Evolutionary conservation across 805 yeast genomes (phyloP).

Genomic region (Saccharomycopsis malanga): DNA sequence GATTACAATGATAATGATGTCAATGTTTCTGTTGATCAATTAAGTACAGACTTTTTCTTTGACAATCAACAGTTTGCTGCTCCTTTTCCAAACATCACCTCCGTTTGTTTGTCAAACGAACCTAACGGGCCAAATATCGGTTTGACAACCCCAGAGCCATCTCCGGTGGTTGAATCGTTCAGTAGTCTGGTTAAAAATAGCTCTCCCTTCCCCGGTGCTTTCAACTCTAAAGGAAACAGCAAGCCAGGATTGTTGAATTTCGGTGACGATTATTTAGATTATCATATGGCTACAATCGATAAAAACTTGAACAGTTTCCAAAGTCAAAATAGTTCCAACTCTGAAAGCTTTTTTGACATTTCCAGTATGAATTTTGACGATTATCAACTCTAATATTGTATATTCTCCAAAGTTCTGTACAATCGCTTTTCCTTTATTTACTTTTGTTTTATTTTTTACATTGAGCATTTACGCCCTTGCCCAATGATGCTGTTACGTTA

Average conservation of each 20-base stretch:
- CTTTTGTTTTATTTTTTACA: not conserved
- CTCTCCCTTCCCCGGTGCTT: too few species aligned
- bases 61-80: too few species aligned
- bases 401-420: not conserved
- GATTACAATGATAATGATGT: not conserved
- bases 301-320: too few species aligned
- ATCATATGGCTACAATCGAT: not conserved
- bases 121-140: not conserved
- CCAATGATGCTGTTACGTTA: too few species aligned
- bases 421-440: not conserved
- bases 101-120: not conserved
- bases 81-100: not conserved
- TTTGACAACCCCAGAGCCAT: not conserved
- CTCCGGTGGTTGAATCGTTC: not conserved
- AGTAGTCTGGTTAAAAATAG: too few species aligned
- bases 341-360: too few species aligned
- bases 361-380: not conserved
- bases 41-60: not conserved
- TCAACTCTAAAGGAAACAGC: too few species aligned
- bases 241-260: conserved; percentile 6
- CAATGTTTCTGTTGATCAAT: not conserved
- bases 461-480: not conserved
- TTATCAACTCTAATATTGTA: not conserved
- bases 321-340: too few species aligned
- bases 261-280: conserved; percentile 5